Evolutionary conservation across 2,329 filamentous ascomycete species (phyloP), one percentile per base, ranked within the genome.

Genomic region (Neonectria faginata): DNA sequence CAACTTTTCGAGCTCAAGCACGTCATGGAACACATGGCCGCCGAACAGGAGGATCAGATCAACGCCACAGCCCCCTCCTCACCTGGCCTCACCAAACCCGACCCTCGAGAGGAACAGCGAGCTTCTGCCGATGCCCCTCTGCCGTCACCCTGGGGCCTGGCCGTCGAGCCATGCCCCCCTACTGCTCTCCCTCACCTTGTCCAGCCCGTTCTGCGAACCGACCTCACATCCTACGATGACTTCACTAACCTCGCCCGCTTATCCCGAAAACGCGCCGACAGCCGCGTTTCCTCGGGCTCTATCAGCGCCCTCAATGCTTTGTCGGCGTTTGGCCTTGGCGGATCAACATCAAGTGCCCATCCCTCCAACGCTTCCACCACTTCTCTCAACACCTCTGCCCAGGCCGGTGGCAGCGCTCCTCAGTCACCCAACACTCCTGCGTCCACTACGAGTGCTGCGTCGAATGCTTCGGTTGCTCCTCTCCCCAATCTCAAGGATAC

Each of bases 1-100:
- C 96, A 99, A 77, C 84, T 99, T 3, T 86, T 91, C 2, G 92
- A 98, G 78, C 87, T 99, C 67, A 99, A 99, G 80, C 85, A 88
- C 20, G 93, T 97, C 67, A 93, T 99, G 89, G 94, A 97, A 79
- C 90, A 91, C 72, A 92, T 97, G 89, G 87, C 85, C 25, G 84
- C 88, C 12, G 89, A 93, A 70, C 86, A 85, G 65, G 92, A 96
- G 70, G 92, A 97, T 70, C 85, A 88, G 69, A 89, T 85, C 48
- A 88, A 87, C 61, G 86, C 89, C n/a, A 92, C 92, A 10, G 87
- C 92, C 9, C 94, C 94, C 2, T 93, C 93, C 0, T 97, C 95
- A 1, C 94, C 95, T 1, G 91, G 89, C 9, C 83, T 91, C 54
- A 88, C 88, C 75, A 91, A 88, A 69, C 88, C 91, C 62, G 93